These are phyloP conservation scores for Hyparrhenia diplandra DNA, from an alignment of 176 grass and related monocot genomes.

Conservation along the genomic window DNA sequence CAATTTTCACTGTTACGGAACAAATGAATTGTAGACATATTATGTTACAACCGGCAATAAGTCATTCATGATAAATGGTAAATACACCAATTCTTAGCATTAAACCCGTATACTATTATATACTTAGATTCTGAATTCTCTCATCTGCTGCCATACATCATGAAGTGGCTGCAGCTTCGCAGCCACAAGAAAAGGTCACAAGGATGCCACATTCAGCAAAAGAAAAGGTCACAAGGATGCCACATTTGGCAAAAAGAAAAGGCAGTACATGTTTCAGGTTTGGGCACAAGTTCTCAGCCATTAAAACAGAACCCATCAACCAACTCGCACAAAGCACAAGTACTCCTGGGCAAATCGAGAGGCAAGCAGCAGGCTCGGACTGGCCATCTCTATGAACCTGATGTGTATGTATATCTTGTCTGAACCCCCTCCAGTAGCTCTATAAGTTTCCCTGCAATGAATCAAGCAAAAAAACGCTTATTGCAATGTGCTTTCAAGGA, in stretches of 20 bases:
- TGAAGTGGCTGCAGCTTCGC: neutral
- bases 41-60: neutral
- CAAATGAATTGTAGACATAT: neutral
- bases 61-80: neutral
- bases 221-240: neutral
- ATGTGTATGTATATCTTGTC: constrained; percentile 88
- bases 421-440: constrained; percentile 87
- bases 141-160: neutral
- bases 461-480: neutral
- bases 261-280: neutral
- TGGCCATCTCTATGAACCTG: constrained; percentile 60
- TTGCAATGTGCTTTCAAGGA: neutral
- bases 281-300: neutral
- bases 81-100: neutral
- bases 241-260: constrained; percentile 13
- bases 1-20: neutral
- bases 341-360: neutral
- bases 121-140: constrained; percentile 9
- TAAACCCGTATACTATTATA: neutral
- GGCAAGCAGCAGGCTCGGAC: neutral
- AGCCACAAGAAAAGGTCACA: constrained; percentile 4
- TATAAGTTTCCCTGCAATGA: constrained; percentile 65
- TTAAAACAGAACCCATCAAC: constrained; percentile 1
- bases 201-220: too few relatives aligned
- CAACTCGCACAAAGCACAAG: neutral